A percentile compares a stretch with the other conserved stretches of the same genome.
These are phyloP conservation scores for Salix viminalis DNA, from an alignment of 345 rosid species.

Conservation along the genomic window DNA sequence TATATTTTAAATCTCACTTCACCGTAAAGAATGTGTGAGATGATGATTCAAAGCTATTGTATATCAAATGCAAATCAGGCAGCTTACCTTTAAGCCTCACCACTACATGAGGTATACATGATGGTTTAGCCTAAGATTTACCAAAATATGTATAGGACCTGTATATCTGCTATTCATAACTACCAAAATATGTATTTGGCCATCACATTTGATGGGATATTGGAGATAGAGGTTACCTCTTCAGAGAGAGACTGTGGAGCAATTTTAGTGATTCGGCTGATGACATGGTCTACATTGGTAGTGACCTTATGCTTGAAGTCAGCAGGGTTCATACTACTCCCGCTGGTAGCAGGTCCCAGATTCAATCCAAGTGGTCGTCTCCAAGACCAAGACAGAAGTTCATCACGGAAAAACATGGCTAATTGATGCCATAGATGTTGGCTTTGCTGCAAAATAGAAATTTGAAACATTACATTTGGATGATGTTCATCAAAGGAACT, in stretches of 20 bases:
- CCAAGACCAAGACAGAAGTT: constrained; percentile 90
- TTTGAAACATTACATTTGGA: neutral
- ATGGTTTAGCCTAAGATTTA: neutral
- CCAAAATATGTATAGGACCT: neutral
- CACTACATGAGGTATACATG: neutral
- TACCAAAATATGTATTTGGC: neutral
- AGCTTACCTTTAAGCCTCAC: no score
- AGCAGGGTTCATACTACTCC: constrained; percentile 57
- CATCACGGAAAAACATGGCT: constrained; percentile 98
- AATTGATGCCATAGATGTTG: constrained; percentile 89
- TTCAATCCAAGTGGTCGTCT: constrained; percentile 84
- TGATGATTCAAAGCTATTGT: no score
- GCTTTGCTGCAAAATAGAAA: constrained; percentile 59
- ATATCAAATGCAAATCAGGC: no score
- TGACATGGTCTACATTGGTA: constrained; percentile 70
- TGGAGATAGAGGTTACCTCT: constrained; percentile 49
- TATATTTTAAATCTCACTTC: neutral
- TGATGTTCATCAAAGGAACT: neutral
- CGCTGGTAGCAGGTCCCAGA: constrained; percentile 49
- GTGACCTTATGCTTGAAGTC: constrained; percentile 76
- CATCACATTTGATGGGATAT: neutral
- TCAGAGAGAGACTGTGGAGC: constrained; percentile 78
- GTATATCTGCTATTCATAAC: neutral
- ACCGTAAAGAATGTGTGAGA: no score
- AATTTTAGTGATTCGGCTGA: constrained; percentile 64